phyloP scores from a whole-genome alignment of 352 stramenopile genomes.

The Phytophthora palmivora region DNA sequence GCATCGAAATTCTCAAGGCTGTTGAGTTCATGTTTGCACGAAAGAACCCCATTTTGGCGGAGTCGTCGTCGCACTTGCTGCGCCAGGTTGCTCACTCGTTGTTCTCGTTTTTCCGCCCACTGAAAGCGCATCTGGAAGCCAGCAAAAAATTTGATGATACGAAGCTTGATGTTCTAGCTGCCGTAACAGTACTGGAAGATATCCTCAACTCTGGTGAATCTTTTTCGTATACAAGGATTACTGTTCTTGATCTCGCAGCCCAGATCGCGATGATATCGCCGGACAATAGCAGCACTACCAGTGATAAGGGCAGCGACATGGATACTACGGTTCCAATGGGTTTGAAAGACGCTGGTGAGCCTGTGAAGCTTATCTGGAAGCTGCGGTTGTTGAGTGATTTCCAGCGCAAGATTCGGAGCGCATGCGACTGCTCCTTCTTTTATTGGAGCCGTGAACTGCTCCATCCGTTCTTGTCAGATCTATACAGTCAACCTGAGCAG shows the following conservation, averaged over 20 bases:
- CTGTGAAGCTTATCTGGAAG: constrained; percentile 86
- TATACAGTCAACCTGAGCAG: constrained; percentile 86
- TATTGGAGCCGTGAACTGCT: constrained; percentile 94
- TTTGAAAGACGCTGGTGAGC: constrained; percentile 73
- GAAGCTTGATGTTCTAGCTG: constrained; percentile 84
- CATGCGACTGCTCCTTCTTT: constrained; percentile 93
- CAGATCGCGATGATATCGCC: constrained; percentile 84
- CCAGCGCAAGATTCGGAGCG: constrained; percentile 83
- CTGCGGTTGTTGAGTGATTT: constrained; percentile 89
- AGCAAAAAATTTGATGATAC: constrained; percentile 91
- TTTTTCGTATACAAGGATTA: constrained; percentile 87
- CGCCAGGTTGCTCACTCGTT: constrained; percentile 83
- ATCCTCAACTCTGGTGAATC: constrained; percentile 83
- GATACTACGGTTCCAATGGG: constrained; percentile 46
- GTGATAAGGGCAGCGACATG: constrained; percentile 52
- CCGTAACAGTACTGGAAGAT: constrained; percentile 87
- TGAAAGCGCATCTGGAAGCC: constrained; percentile 85
- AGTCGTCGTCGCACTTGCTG: constrained; percentile 77
- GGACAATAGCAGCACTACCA: constrained; percentile 42
- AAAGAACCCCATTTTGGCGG: constrained; percentile 84
- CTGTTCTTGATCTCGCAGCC: constrained; percentile 78
- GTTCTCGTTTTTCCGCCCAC: constrained; percentile 80
- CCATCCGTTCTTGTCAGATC: constrained; percentile 81
- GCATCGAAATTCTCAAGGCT: constrained; percentile 92
- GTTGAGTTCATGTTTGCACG: constrained; percentile 94